Conservation (phyloP, 495 filamentous ascomycete species). For the Aspergillus biplanus region DNA sequence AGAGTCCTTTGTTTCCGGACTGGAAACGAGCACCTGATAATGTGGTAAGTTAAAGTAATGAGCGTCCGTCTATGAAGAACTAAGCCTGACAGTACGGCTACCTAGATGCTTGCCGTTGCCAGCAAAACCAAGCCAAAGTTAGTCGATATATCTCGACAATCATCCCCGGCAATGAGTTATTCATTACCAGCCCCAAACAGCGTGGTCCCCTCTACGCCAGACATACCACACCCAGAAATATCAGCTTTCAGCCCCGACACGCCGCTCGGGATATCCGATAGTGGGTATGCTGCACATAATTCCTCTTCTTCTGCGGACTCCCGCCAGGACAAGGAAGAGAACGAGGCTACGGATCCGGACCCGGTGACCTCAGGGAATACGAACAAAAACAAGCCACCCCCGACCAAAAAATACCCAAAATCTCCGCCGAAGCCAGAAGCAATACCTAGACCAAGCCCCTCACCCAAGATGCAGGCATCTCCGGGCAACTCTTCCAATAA, state of each 20-base stretch:
- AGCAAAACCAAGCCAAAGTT: constrained; percentile 46
- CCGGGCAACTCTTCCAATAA: constrained; percentile 32
- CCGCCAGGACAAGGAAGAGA: constrained; percentile 34
- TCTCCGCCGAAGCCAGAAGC: constrained; percentile 31
- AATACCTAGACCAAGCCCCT: constrained; percentile 20
- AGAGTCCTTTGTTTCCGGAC: constrained; percentile 40
- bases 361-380: constrained; percentile 39
- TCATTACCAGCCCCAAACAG: constrained; percentile 31
- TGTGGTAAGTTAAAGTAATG: constrained; percentile 32
- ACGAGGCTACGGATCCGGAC: constrained; percentile 34
- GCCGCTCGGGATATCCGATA: constrained; percentile 44
- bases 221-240: constrained; percentile 45
- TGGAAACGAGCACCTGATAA: constrained; percentile 34
- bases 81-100: background rate
- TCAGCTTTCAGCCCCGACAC: constrained; percentile 54
- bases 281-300: constrained; percentile 40
- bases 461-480: constrained; percentile 27
- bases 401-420: constrained; percentile 25
- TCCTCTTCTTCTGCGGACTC: constrained; percentile 36
- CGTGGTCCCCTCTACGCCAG: constrained; percentile 40
- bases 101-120: constrained; percentile 45
- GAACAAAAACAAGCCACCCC: constrained; percentile 31
- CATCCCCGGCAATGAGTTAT: constrained; percentile 35
- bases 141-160: constrained; percentile 49
- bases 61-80: constrained; percentile 23